Evolutionary conservation across 768 basidiomycete genomes (phyloP).

Genomic region (Hygrocybe punicea): DNA sequence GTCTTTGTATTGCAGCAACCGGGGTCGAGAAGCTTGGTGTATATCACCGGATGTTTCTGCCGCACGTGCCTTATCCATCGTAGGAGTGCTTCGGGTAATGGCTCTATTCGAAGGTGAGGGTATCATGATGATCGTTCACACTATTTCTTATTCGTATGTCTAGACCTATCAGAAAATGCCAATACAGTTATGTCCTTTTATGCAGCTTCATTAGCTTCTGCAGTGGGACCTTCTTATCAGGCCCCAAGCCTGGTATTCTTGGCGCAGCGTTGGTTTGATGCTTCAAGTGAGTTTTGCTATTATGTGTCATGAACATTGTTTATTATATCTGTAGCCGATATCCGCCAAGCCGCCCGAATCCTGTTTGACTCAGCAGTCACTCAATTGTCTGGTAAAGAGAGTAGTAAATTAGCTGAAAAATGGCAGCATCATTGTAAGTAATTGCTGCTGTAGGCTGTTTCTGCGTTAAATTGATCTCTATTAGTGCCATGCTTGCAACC

Average conservation of each 20-base stretch:
- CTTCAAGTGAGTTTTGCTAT: conserved; percentile 53
- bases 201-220: conserved; percentile 60
- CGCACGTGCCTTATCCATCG: conserved; percentile 61
- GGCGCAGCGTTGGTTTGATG: conserved; percentile 72
- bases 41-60: conserved; percentile 71
- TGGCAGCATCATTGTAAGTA: conserved; percentile 63
- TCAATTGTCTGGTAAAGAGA: conserved; percentile 64
- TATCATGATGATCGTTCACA: background rate
- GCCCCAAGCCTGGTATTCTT: conserved; percentile 71
- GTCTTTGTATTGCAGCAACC: conserved; percentile 39
- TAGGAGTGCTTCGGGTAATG: conserved; percentile 65
- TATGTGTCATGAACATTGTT: background rate
- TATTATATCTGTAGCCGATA: conserved; percentile 50
- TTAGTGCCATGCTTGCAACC: conserved; percentile 63
- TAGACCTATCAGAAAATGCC: conserved; percentile 67
- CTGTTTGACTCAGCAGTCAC: conserved; percentile 76
- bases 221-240: conserved; percentile 58
- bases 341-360: conserved; percentile 71
- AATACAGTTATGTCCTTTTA: conserved; percentile 80
- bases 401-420: conserved; percentile 52
- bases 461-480: background rate
- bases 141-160: background rate
- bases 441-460: background rate
- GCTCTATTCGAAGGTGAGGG: conserved; percentile 64
- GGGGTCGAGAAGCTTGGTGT: conserved; percentile 58